phyloP scores from a whole-genome alignment of 768 basidiomycete genomes.

The Podaxis mareebaensis region DNA sequence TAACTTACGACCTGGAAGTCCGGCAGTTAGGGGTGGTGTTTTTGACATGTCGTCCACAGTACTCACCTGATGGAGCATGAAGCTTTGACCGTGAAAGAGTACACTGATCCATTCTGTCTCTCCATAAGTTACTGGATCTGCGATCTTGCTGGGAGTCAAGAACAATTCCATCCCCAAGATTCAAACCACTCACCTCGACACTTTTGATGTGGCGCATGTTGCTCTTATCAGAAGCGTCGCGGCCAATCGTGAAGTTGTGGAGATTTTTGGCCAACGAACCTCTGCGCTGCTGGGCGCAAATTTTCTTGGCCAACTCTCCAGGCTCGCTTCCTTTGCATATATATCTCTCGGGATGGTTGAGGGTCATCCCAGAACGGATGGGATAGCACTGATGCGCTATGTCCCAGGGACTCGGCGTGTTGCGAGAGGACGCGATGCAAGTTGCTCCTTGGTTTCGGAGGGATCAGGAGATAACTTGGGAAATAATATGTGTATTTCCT shows the following conservation, averaged over 20 bases:
- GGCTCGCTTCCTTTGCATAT: slow-evolving; percentile 61
- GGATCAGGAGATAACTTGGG: slow-evolving; percentile 89
- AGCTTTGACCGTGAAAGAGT: slow-evolving; percentile 93
- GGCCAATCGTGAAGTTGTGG: slow-evolving; percentile 93
- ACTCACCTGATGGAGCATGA: slow-evolving; percentile 95
- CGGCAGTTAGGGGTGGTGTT: not conserved
- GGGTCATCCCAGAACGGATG: slow-evolving; percentile 66
- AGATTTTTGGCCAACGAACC: slow-evolving; percentile 94
- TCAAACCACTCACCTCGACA: slow-evolving; percentile 58
- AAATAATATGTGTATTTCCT: slow-evolving; percentile 92
- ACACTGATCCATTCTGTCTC: slow-evolving; percentile 95
- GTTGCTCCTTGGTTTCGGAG: slow-evolving; percentile 77
- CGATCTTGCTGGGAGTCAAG: slow-evolving; percentile 49
- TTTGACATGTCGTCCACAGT: slow-evolving; percentile 10
- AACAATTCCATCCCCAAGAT: not conserved
- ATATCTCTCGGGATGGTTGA: slow-evolving; percentile 49
- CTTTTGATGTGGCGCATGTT: slow-evolving; percentile 84
- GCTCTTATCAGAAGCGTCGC: slow-evolving; percentile 80
- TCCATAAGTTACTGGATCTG: slow-evolving; percentile 86
- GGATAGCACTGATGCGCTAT: slow-evolving; percentile 21
- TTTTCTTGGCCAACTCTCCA: slow-evolving; percentile 63
- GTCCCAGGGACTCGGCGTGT: slow-evolving; percentile 23
- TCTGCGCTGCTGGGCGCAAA: slow-evolving; percentile 56
- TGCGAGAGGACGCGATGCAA: slow-evolving; percentile 40
- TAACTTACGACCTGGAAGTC: slow-evolving; percentile 47